Conservation (phyloP, 306 rosid species). For the Dicorynia guianensis region DNA sequence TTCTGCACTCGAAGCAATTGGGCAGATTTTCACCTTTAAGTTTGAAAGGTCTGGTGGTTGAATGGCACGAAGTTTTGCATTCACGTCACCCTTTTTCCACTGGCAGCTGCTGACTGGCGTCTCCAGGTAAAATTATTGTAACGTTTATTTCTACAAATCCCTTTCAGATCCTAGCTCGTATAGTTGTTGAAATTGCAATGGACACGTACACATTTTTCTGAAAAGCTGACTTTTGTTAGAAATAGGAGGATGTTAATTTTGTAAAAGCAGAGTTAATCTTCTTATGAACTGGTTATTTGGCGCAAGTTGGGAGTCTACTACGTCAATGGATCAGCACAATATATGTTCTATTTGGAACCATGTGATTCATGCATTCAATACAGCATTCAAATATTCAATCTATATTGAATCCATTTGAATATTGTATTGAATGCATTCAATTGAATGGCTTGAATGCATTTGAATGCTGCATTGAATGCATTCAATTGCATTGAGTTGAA, state of each 20-base stretch:
- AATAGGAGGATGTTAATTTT: background rate
- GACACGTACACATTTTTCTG: conserved; percentile 3
- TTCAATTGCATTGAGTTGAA: no score
- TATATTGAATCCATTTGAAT: no score
- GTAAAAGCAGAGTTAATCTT: background rate
- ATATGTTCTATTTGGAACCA: no score
- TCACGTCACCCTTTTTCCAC: background rate
- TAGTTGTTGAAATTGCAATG: conserved; percentile 11
- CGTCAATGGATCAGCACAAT: background rate
- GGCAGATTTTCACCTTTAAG: conserved; percentile 74
- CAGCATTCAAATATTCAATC: no score
- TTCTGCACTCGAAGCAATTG: conserved; percentile 85
- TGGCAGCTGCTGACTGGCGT: background rate
- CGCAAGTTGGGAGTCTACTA: background rate
- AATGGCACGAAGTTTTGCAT: conserved; percentile 29
- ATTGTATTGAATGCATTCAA: no score
- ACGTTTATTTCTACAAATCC: background rate
- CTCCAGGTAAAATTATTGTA: conserved; percentile 10
- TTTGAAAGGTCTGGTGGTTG: conserved; percentile 39
- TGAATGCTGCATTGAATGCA: no score
- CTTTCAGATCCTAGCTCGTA: conserved; percentile 5
- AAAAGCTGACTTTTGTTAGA: background rate
- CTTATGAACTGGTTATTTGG: background rate
- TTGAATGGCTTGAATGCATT: no score
- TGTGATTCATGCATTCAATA: no score